Evolutionary conservation across 306 rosid genomes (phyloP).

Genomic region (Glycine soja): DNA sequence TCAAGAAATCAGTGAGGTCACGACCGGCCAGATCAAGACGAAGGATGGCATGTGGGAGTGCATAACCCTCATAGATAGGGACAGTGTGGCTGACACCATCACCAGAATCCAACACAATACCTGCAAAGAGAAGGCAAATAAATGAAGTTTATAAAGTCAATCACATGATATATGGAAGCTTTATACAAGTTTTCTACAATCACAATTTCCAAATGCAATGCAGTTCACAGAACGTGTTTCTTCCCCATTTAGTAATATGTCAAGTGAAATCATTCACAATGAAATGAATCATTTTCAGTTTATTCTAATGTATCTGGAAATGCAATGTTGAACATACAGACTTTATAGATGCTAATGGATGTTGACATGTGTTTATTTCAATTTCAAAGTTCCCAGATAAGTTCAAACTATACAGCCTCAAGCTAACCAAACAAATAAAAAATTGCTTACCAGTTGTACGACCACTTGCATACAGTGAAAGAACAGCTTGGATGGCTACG

Average conservation of each 20-base stretch:
- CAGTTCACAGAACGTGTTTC: background rate
- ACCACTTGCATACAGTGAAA: conserved; percentile 97
- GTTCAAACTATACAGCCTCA: conserved; percentile 33
- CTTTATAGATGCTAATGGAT: conserved; percentile 1
- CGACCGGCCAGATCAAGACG: conserved; percentile 99
- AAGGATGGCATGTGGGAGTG: conserved; percentile 99
- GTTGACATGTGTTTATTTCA: conserved; percentile 3
- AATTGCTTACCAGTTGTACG: conserved; percentile 91
- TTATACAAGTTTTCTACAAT: background rate
- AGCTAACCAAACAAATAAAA: conserved; percentile 21
- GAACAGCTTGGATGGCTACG: conserved; percentile 99
- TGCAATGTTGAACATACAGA: background rate
- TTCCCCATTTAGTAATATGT: conserved; percentile 10
- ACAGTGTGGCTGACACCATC: conserved; percentile 99
- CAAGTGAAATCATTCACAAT: background rate
- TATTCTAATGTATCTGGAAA: background rate
- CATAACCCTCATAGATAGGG: conserved; percentile 97
- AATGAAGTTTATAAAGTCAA: background rate
- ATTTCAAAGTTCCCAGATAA: background rate
- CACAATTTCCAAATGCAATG: background rate
- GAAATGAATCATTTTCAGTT: background rate
- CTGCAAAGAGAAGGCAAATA: conserved; percentile 52
- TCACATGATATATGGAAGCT: background rate
- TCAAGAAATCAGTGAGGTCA: conserved; percentile 93
- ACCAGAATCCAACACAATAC: conserved; percentile 98